Percentiles rank a stretch among this genome's conserved stretches.
Conservation (phyloP, 192 early-diverging fungal genomes). For the Backusella tuberculispora region DNA sequence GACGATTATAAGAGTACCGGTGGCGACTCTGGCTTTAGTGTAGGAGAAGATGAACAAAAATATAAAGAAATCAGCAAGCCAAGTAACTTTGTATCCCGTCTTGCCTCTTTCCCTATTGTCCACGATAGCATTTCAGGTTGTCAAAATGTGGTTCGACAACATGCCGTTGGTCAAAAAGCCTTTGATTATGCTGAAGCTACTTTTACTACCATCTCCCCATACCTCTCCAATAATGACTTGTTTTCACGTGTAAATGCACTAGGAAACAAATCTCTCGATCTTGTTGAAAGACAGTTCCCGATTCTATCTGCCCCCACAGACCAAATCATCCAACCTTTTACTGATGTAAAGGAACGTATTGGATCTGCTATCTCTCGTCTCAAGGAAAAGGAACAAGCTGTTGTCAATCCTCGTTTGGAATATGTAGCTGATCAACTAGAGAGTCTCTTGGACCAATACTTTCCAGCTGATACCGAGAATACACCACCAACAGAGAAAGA, state of each 20-base stretch:
- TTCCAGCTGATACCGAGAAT: neutral
- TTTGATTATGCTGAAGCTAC: slow-evolving; percentile 27
- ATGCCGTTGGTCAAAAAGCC: slow-evolving; percentile 18
- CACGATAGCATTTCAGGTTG: slow-evolving; percentile 25
- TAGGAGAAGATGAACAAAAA: slow-evolving; percentile 9
- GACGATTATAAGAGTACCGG: slow-evolving; percentile 18
- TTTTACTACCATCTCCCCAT: slow-evolving; percentile 6
- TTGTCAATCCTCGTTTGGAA: slow-evolving; percentile 8
- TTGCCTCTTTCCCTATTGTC: slow-evolving; percentile 27
- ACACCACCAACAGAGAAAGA: neutral
- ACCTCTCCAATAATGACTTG: neutral
- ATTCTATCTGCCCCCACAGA: slow-evolving; percentile 27
- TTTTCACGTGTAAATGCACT: slow-evolving; percentile 26
- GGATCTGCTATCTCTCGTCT: neutral
- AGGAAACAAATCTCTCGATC: slow-evolving; percentile 27
- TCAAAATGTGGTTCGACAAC: slow-evolving; percentile 25
- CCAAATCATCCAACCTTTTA: slow-evolving; percentile 10
- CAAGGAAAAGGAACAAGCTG: neutral
- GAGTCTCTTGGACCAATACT: slow-evolving; percentile 13
- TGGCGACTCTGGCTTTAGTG: slow-evolving; percentile 18
- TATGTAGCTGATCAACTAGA: slow-evolving; percentile 2
- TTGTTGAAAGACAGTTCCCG: slow-evolving; percentile 25
- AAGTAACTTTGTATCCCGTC: slow-evolving; percentile 19
- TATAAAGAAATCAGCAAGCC: neutral
- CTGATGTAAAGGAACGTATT: neutral